Base-by-base conservation (phyloP, 768 basidiomycete species). In the Lactarius hengduanensis region DNA sequence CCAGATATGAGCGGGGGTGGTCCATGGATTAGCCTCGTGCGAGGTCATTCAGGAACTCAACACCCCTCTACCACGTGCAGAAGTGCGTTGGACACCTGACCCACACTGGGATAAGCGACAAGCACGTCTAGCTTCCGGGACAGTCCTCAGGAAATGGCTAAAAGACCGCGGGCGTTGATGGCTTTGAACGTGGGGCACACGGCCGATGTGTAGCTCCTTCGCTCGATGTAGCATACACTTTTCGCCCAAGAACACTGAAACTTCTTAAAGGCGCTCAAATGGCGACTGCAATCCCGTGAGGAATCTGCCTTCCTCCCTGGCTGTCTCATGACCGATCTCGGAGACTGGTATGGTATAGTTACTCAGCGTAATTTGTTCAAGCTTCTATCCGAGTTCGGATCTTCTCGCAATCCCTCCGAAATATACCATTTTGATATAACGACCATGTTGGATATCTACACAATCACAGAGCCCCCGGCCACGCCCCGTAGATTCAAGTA, bases 21-120 rank as follows among this genome's bases (percentile, higher is more conserved):
- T 56, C 65, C 55, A 57, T 47, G 56, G 60, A 62, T 66, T 62
- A 59, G 62, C 62, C 58, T 63, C 62, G 58, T 67, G 66, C 20
- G 15, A 20, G 11, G 16, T 18, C 22, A 66, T 66, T 62, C 61
- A 54, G 57, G 50, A 63, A 67, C 66, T 59, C 62, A 55, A 65
- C 34, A 11, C 45, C 58, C 57, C n/a, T 32, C 30, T 22, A 43
- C 57, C 61, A 63, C 66, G 66, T 67, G 66, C 54, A 16, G 47
- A 30, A 28, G 36, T 41, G 26, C n/a, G 57, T 4, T 43, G 53
- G 47, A 66, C 65, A 66, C 36, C 62, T 67, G 66, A 67, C 66
- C 61, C 13, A 7, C 16, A 53, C 62, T 50, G 20, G 47, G 60
- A 62, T 41, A 38, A 61, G 28, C 18, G n/a, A 55, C 40, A 26